A percentile compares a stretch with the other conserved stretches of the same genome.
These are phyloP conservation scores for Ceratocystis ficicola DNA, from an alignment of 2,329 filamentous ascomycete species.

Conservation along the genomic window DNA sequence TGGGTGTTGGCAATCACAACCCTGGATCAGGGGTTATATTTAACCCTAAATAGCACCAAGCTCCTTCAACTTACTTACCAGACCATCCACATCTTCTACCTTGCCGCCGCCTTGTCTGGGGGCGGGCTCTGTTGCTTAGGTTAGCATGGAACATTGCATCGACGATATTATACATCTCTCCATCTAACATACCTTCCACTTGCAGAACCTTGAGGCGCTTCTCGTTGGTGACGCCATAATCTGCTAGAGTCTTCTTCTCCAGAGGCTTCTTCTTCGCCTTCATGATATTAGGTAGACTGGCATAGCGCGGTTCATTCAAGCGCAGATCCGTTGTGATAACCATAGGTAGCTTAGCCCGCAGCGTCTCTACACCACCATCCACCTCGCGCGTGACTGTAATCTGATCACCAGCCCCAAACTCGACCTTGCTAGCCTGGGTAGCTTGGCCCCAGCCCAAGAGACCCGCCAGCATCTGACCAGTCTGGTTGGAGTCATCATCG, in stretches of 20 bases:
- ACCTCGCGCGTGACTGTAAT: conserved; percentile 82
- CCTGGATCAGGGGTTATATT: neutral
- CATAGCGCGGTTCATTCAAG: conserved; percentile 89
- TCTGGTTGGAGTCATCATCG: conserved; percentile 91
- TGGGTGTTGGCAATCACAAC: neutral
- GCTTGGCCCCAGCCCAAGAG: conserved; percentile 87
- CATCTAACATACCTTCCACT: conserved; percentile 55
- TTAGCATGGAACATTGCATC: conserved; percentile 19
- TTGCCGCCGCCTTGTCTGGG: conserved; percentile 85
- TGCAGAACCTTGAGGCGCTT: conserved; percentile 78
- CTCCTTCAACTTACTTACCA: conserved; percentile 90
- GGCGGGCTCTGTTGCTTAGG: conserved; percentile 53
- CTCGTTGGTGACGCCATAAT: conserved; percentile 65
- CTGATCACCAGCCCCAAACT: conserved; percentile 55
- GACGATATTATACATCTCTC: conserved; percentile 8
- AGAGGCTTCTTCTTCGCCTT: conserved; percentile 99
- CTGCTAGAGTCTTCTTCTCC: conserved; percentile 76
- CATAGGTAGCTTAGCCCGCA: conserved; percentile 76
- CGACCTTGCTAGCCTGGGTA: conserved; percentile 78
- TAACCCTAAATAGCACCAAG: conserved; percentile 63
- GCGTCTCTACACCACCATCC: conserved; percentile 86
- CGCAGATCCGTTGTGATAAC: conserved; percentile 89
- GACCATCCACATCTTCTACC: conserved; percentile 93
- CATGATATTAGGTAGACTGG: conserved; percentile 96
- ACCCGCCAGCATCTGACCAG: conserved; percentile 94